Evolutionary conservation across 345 rosid species (phyloP), one percentile per base, ranked within the genome.

Genomic region (Abelmoschus esculentus): DNA sequence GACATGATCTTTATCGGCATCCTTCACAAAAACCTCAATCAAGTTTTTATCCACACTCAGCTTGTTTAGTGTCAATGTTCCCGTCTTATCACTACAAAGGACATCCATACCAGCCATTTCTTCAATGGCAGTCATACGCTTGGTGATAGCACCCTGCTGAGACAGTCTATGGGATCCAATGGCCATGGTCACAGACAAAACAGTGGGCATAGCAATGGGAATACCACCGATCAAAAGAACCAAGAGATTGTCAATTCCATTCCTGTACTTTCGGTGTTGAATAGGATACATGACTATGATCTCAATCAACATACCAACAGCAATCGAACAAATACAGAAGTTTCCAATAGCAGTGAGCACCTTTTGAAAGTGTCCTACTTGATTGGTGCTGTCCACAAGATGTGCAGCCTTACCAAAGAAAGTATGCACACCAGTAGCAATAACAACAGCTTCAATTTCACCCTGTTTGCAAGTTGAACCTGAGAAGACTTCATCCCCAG

Each of bases 321-420:
- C 92, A 57, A 90, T 89, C 63, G 95, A 90, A 70, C 85, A 79
- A 36, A 90, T 90, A 67, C 97, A 91, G 83, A 91, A 91, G 87
- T 91, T 91, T 55, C 97, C 97, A 12, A 91, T 91, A 0, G 97
- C 77, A 0, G 96, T 91, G 29, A 91, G 81, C 55, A 91, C 95
- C 77, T 83, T 82, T 83, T 90, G 96, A 74, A 90, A 90, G 70
- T 90, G 96, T 3, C 96, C 96, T 22, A 88, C 91, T 79, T 90
- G 87, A 81, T 86, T 90, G 56, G 96, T 90, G 74, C 80, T 90
- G 75, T 90, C 92, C 2, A 90, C 96, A 61, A 90, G 93, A 83
- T 90, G 96, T 40, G 96, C 96, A 5, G 96, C 96, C 80, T 90
- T 90, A 11, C 96, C 96, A 2, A 90, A 88, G 83, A 90, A 90